Evolutionary conservation across 2,329 filamentous ascomycete genomes (phyloP).

Genomic region (Talaromyces verruculosus): DNA sequence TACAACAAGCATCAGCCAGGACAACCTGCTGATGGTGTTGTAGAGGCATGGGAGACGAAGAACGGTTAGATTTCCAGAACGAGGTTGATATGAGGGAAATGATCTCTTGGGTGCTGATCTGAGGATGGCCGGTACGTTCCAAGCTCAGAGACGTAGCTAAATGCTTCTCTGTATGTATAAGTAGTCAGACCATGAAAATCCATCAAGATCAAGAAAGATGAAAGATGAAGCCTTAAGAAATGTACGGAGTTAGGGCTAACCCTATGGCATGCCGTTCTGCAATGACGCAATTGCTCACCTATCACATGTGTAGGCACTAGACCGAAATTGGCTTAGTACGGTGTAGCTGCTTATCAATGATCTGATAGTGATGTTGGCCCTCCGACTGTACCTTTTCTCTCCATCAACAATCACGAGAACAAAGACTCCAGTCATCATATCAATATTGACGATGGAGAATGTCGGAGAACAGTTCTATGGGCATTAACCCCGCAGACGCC

Average conservation of each 20-base stretch:
- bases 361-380: neutral
- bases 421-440: neutral
- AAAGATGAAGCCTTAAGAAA: neutral
- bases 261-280: neutral
- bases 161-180: too few species aligned
- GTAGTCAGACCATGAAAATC: neutral
- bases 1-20: neutral
- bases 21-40: too few species aligned
- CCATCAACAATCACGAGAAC: neutral
- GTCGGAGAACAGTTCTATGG: conserved; percentile 2
- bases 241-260: neutral
- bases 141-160: too few species aligned
- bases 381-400: neutral
- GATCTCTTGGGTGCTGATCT: too few species aligned
- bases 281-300: neutral
- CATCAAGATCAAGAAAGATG: neutral
- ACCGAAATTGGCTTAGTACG: neutral
- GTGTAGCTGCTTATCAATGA: neutral
- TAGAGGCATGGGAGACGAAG: too few species aligned
- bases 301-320: neutral
- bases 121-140: too few species aligned
- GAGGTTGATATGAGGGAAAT: too few species aligned
- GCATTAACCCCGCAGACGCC: conserved; percentile 10
- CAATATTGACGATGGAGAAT: conserved; percentile 9
- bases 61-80: neutral